phyloP scores from a whole-genome alignment of 2,329 filamentous ascomycete genomes.

The Venturia carpophila region DNA sequence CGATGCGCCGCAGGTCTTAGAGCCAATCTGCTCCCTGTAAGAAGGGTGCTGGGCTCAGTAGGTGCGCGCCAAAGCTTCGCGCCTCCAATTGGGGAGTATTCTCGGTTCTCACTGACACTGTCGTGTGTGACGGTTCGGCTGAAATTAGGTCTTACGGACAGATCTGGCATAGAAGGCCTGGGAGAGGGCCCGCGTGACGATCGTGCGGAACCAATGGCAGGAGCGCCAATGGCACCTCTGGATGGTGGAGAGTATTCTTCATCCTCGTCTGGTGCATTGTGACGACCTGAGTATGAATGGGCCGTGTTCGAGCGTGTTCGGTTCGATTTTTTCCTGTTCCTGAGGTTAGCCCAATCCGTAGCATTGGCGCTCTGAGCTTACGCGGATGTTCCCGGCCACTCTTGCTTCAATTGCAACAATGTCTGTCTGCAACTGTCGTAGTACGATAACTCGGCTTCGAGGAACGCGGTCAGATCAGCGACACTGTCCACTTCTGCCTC shows the following conservation, averaged over 20 bases:
- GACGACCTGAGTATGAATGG: constrained; percentile 54
- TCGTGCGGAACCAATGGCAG: constrained; percentile 30
- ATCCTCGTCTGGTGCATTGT: constrained; percentile 46
- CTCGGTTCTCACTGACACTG: constrained; percentile 37
- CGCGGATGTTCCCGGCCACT: constrained; percentile 58
- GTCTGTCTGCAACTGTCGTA: constrained; percentile 87
- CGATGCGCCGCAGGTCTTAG: constrained; percentile 33
- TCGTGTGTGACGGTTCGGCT: constrained; percentile 12
- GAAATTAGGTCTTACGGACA: constrained; percentile 25
- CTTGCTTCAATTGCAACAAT: constrained; percentile 59
- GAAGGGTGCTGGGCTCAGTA: constrained; percentile 47
- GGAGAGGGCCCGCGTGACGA: constrained; percentile 33
- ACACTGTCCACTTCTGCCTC: constrained; percentile 81
- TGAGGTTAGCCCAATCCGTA: constrained; percentile 4
- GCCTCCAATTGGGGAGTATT: constrained; percentile 41
- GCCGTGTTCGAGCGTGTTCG: constrained; percentile 48
- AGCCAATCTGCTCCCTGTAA: constrained; percentile 38
- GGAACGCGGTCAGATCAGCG: constrained; percentile 67
- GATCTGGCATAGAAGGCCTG: constrained; percentile 37
- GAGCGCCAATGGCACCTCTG: constrained; percentile 18
- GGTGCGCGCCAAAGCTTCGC: constrained; percentile 44
- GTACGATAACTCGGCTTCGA: constrained; percentile 84
- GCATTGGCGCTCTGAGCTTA: constrained; percentile 16
- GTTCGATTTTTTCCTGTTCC: constrained; percentile 11
- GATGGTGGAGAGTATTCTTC: constrained; percentile 1